These are phyloP conservation scores for Starmerella asiatica DNA, from an alignment of 805 yeast genomes.

Conservation along the genomic window DNA sequence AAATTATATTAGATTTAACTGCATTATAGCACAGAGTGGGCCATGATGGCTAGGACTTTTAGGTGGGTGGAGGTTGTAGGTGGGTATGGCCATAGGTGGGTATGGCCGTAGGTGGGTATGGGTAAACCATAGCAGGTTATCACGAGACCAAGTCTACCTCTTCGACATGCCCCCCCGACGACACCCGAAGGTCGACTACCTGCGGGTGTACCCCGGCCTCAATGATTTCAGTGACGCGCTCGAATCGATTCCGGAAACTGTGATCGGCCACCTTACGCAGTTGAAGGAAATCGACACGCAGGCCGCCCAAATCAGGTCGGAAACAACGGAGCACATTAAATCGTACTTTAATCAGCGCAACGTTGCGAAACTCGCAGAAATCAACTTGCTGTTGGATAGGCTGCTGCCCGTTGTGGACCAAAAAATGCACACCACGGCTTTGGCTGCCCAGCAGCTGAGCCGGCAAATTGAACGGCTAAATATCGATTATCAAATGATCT, in stretches of 20 bases:
- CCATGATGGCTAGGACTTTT: too few species aligned
- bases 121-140: too few species aligned
- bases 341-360: slow-evolving; percentile 32
- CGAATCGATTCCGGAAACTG: slow-evolving; percentile 76
- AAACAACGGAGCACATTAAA: slow-evolving; percentile 42
- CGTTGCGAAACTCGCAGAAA: slow-evolving; percentile 26
- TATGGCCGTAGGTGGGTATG: too few species aligned
- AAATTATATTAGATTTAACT: background rate
- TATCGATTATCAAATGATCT: slow-evolving; percentile 62
- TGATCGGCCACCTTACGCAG: slow-evolving; percentile 71
- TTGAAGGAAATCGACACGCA: slow-evolving; percentile 92
- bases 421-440: slow-evolving; percentile 91
- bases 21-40: too few species aligned
- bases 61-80: background rate
- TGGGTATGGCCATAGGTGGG: too few species aligned
- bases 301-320: slow-evolving; percentile 63
- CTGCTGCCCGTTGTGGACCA: slow-evolving; percentile 88
- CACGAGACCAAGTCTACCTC: too few species aligned
- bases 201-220: slow-evolving; percentile 53
- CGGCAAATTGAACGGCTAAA: slow-evolving; percentile 62
- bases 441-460: slow-evolving; percentile 65
- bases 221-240: slow-evolving; percentile 85
- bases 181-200: slow-evolving; percentile 17
- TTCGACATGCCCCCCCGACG: slow-evolving; percentile 13
- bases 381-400: slow-evolving; percentile 40